Evolutionary conservation across 495 filamentous ascomycete genomes (phyloP).

Genomic region (Neurospora discreta): DNA sequence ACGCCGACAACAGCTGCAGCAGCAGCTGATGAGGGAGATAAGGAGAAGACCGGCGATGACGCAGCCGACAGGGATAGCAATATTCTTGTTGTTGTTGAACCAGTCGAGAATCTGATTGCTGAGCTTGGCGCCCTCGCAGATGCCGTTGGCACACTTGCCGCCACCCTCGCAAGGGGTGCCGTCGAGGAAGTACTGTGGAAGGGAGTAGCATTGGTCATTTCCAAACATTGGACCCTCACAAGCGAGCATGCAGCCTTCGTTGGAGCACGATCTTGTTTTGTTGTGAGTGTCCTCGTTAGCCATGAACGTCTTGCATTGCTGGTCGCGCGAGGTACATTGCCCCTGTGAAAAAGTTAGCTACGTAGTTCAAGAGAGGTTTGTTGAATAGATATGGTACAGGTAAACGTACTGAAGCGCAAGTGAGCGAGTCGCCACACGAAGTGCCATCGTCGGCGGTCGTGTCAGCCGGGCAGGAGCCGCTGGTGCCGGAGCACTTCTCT

Average conservation of each 20-base stretch:
- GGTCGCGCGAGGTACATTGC: conserved; percentile 86
- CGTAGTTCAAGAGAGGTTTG: too few relatives aligned
- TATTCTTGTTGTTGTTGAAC: conserved; percentile 58
- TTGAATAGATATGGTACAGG: too few relatives aligned
- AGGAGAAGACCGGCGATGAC: conserved; percentile 59
- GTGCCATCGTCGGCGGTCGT: conserved; percentile 55
- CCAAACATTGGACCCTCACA: conserved; percentile 66
- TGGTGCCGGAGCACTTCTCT: conserved; percentile 68
- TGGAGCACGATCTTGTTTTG: conserved; percentile 73
- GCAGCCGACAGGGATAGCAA: conserved; percentile 62
- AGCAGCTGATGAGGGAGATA: conserved; percentile 49
- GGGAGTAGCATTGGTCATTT: conserved; percentile 51
- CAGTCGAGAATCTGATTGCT: conserved; percentile 52
- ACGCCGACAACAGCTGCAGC: conserved; percentile 42
- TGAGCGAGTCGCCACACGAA: conserved; percentile 52
- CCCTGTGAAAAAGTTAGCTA: conserved; percentile 27
- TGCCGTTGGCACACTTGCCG: conserved; percentile 65
- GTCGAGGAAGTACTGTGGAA: conserved; percentile 90
- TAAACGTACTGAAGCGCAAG: conserved; percentile 53
- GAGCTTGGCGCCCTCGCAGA: conserved; percentile 53
- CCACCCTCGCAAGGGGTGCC: conserved; percentile 79
- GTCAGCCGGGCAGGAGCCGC: conserved; percentile 65
- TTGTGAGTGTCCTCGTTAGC: conserved; percentile 65
- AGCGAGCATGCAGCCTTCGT: conserved; percentile 57
- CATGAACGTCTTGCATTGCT: conserved; percentile 82